Conservation (phyloP, 2,329 filamentous ascomycete genomes). For the Cladosporium velox region DNA sequence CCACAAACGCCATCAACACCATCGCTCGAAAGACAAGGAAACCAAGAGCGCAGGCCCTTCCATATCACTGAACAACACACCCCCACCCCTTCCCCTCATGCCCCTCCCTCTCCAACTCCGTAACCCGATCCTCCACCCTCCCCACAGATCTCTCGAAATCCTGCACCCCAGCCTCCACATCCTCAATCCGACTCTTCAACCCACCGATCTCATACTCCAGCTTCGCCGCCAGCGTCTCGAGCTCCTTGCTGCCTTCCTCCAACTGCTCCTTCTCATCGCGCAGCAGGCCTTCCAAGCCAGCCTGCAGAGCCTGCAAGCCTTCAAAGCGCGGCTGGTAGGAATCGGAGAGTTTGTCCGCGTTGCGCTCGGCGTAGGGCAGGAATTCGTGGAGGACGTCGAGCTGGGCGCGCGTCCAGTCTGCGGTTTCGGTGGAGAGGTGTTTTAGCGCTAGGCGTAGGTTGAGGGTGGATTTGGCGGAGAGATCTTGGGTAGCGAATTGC, state of each 20-base stretch:
- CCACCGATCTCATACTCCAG: constrained; percentile 89
- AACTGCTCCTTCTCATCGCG: constrained; percentile 68
- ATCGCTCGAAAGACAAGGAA: not conserved
- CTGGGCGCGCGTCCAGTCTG: constrained; percentile 63
- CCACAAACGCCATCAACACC: not conserved
- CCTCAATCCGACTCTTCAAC: constrained; percentile 76
- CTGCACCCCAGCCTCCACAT: constrained; percentile 79
- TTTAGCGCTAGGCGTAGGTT: constrained; percentile 57
- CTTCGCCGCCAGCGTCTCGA: constrained; percentile 79
- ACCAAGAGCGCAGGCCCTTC: not conserved
- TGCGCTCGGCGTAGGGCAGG: constrained; percentile 62
- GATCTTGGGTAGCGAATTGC: constrained; percentile 30
- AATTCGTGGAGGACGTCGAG: constrained; percentile 55
- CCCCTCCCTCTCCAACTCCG: constrained; percentile 63
- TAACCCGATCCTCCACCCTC: constrained; percentile 45
- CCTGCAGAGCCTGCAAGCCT: constrained; percentile 66
- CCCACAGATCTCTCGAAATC: constrained; percentile 78
- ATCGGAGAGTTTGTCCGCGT: constrained; percentile 65
- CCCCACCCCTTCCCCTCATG: constrained; percentile 32
- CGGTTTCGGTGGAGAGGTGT: constrained; percentile 35
- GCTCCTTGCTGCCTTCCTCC: constrained; percentile 71
- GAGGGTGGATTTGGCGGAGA: constrained; percentile 57
- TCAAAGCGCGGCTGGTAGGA: constrained; percentile 72
- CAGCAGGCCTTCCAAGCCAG: constrained; percentile 68
- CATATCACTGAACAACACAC: constrained; percentile 29